Conservation (phyloP, 805 yeast genomes). For the Tetrapisispora iriomotensis region DNA sequence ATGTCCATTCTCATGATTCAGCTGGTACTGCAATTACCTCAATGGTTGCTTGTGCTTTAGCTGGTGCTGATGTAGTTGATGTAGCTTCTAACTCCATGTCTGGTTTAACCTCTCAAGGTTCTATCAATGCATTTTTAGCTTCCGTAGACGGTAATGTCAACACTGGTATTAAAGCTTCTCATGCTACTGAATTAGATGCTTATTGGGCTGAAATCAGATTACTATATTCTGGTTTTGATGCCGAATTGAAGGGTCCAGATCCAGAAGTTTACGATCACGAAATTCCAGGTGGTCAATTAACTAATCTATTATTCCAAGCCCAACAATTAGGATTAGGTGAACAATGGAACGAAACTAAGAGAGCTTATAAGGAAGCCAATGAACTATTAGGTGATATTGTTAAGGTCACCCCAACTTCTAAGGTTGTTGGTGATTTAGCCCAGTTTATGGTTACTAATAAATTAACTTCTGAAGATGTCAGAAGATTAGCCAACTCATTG, state of each 20-base stretch:
- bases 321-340: slow-evolving; percentile 97
- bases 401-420: slow-evolving; percentile 98
- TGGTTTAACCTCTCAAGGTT: slow-evolving; percentile 97
- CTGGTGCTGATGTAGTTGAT: slow-evolving; percentile 98
- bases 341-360: slow-evolving; percentile 94
- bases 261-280: slow-evolving; percentile 98
- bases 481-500: slow-evolving; percentile 74
- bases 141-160: slow-evolving; percentile 80
- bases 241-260: slow-evolving; percentile 98
- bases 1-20: slow-evolving; percentile 97
- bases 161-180: slow-evolving; percentile 56
- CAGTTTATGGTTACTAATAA: slow-evolving; percentile 98
- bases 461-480: slow-evolving; percentile 74
- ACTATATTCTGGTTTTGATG: slow-evolving; percentile 93
- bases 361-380: slow-evolving; percentile 88
- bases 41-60: slow-evolving; percentile 85
- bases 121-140: slow-evolving; percentile 85
- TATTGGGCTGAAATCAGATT: slow-evolving; percentile 99
- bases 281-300: slow-evolving; percentile 99
- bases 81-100: slow-evolving; percentile 96
- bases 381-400: slow-evolving; percentile 88
- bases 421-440: slow-evolving; percentile 99
- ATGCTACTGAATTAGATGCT: slow-evolving; percentile 75
- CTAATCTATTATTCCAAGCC: slow-evolving; percentile 97
- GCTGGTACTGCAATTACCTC: slow-evolving; percentile 99